A percentile compares a stretch with the other conserved stretches of the same genome.
Conservation (phyloP, 2,329 filamentous ascomycete genomes). For the Pseudogymnoascus pannorum region DNA sequence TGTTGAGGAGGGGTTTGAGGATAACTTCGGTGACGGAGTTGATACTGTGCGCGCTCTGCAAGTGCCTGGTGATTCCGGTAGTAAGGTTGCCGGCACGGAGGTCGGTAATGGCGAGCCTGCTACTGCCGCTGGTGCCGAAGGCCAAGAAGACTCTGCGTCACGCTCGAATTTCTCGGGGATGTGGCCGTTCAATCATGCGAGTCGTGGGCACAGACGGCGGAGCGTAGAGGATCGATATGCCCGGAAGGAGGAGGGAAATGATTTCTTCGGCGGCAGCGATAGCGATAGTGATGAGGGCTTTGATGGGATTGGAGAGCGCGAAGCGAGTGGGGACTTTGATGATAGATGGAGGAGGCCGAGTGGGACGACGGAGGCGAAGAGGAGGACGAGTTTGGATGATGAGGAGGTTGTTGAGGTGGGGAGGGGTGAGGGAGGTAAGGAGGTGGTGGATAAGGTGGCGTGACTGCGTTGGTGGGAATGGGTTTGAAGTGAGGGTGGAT, state of each 20-base stretch:
- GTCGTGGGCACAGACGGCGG: not conserved
- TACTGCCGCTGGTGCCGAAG: not conserved
- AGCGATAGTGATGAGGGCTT: conserved; percentile 20
- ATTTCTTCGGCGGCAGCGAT: conserved; percentile 18
- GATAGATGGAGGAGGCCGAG: conserved; percentile 18
- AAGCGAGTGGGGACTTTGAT: conserved; percentile 14
- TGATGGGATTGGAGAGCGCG: conserved; percentile 10
- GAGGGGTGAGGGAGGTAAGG: not conserved
- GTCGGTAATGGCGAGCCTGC: not conserved
- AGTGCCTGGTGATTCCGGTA: not conserved
- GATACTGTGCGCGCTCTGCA: not conserved
- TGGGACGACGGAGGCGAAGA: conserved; percentile 27
- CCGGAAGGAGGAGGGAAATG: not conserved
- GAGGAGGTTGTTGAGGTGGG: conserved; percentile 25
- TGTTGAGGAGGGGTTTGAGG: not conserved
- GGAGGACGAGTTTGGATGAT: conserved; percentile 29
- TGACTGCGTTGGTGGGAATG: conserved; percentile 9
- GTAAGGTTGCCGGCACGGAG: not conserved
- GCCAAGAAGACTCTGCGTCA: not conserved
- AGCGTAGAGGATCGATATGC: not conserved
- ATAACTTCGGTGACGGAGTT: not conserved
- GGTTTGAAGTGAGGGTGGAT: not conserved
- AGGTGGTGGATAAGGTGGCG: not conserved
- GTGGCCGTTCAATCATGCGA: not conserved
- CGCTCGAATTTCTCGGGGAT: not conserved